These are phyloP conservation scores for Trypanosoma melophagium DNA, from an alignment of 208 protist genomes.

Conservation along the genomic window DNA sequence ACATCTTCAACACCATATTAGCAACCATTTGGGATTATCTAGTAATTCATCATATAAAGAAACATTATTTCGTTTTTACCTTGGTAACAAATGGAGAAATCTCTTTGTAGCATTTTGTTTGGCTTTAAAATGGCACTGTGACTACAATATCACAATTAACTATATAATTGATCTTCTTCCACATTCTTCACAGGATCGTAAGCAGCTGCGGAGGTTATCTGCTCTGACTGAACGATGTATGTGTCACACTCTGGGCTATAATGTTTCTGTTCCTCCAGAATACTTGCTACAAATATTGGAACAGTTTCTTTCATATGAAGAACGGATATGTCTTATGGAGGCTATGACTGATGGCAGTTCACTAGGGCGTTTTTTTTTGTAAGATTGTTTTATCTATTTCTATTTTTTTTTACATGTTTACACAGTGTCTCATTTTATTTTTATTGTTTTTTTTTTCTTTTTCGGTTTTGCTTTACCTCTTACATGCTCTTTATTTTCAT, in stretches of 20 bases:
- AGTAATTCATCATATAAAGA: not conserved
- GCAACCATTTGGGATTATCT: slow-evolving; percentile 20
- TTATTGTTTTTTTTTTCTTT: slow-evolving; percentile 11
- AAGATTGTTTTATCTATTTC: slow-evolving; percentile 9
- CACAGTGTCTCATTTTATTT: slow-evolving; percentile 11
- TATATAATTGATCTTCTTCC: slow-evolving; percentile 61
- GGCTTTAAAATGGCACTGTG: slow-evolving; percentile 76
- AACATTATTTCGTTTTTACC: slow-evolving; percentile 10
- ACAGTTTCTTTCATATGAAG: slow-evolving; percentile 48
- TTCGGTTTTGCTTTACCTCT: not conserved
- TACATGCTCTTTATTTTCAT: slow-evolving; percentile 9
- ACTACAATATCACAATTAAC: slow-evolving; percentile 54
- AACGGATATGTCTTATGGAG: slow-evolving; percentile 35
- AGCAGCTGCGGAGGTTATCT: slow-evolving; percentile 24
- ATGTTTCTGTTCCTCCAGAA: slow-evolving; percentile 36
- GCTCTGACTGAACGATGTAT: slow-evolving; percentile 36
- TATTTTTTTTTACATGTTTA: slow-evolving; percentile 2
- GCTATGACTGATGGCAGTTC: slow-evolving; percentile 10
- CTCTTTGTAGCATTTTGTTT: slow-evolving; percentile 69
- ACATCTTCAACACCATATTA: slow-evolving; percentile 50
- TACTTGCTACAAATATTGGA: slow-evolving; percentile 49
- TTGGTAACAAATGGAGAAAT: slow-evolving; percentile 29
- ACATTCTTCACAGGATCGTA: slow-evolving; percentile 16
- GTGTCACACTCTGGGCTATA: slow-evolving; percentile 43
- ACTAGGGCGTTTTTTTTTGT: slow-evolving; percentile 4